Percentiles rank a stretch among this genome's conserved stretches.
These are phyloP conservation scores for Paracorniculantispora psalliotae DNA, from an alignment of 2,329 filamentous ascomycete genomes.

Conservation along the genomic window DNA sequence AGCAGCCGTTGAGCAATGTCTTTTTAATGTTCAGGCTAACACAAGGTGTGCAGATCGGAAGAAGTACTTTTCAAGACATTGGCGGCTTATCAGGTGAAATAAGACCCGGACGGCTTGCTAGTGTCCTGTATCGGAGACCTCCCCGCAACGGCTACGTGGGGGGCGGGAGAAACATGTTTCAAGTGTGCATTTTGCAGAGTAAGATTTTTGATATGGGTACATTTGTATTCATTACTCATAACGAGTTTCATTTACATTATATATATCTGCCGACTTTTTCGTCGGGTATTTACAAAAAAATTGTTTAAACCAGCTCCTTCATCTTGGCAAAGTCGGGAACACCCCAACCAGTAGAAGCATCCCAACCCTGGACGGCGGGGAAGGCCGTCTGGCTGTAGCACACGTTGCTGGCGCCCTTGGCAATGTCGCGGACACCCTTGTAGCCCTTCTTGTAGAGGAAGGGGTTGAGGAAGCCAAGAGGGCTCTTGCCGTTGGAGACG, in stretches of 20 bases:
- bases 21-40: no score
- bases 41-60: no score
- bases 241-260: neutral
- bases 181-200: no score
- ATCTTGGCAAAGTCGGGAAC: conserved; percentile 13
- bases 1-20: no score
- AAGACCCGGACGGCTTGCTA: neutral
- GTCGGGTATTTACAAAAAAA: neutral
- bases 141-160: neutral
- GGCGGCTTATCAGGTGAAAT: no score
- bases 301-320: neutral
- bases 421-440: conserved; percentile 20
- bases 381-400: conserved; percentile 15
- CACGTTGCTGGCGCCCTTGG: conserved; percentile 15
- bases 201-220: no score
- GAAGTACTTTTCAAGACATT: no score
- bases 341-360: conserved; percentile 19
- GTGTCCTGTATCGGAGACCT: conserved; percentile 1
- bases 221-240: neutral
- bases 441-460: conserved; percentile 29
- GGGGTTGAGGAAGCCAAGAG: conserved; percentile 42
- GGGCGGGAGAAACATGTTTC: neutral
- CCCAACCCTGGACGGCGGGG: conserved; percentile 19
- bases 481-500: conserved; percentile 27
- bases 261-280: neutral